Conservation (phyloP, 495 filamentous ascomycete genomes). For the Margaritispora aquatica region DNA sequence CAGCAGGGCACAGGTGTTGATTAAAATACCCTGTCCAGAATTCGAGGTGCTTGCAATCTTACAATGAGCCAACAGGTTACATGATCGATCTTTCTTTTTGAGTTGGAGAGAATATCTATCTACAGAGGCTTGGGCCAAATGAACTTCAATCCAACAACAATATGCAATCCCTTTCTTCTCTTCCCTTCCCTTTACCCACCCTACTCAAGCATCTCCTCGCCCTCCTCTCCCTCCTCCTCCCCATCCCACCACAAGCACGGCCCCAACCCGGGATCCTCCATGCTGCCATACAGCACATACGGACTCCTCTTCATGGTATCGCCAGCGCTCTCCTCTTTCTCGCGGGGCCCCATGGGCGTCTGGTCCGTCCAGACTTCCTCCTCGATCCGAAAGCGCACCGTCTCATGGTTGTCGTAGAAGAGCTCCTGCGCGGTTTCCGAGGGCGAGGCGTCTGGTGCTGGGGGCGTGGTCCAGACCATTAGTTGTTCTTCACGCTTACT, state of each 20-base stretch:
- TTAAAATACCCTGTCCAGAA: no score
- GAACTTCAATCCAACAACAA: slow-evolving; percentile 1
- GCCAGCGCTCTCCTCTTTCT: slow-evolving; percentile 34
- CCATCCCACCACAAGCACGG: slow-evolving; percentile 49
- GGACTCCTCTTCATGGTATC: slow-evolving; percentile 44
- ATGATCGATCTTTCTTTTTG: no score
- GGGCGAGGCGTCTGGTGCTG: background rate
- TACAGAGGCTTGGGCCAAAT: no score
- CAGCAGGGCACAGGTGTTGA: no score
- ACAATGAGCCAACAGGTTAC: no score
- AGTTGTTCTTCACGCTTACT: slow-evolving; percentile 65
- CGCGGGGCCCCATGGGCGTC: slow-evolving; percentile 53
- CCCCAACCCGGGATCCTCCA: slow-evolving; percentile 45
- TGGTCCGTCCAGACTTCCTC: slow-evolving; percentile 86
- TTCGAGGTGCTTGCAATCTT: no score
- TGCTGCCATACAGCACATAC: slow-evolving; percentile 61
- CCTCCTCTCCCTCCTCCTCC: slow-evolving; percentile 9
- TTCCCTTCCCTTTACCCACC: background rate
- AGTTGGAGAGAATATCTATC: no score
- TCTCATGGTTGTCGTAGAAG: slow-evolving; percentile 83
- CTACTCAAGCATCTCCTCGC: background rate
- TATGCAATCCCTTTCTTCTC: background rate
- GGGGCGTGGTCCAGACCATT: slow-evolving; percentile 68
- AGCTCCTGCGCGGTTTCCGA: slow-evolving; percentile 23
- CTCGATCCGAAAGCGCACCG: slow-evolving; percentile 77